Conservation (phyloP, 2,329 filamentous ascomycete species). For the Leptographium radiaticola region DNA sequence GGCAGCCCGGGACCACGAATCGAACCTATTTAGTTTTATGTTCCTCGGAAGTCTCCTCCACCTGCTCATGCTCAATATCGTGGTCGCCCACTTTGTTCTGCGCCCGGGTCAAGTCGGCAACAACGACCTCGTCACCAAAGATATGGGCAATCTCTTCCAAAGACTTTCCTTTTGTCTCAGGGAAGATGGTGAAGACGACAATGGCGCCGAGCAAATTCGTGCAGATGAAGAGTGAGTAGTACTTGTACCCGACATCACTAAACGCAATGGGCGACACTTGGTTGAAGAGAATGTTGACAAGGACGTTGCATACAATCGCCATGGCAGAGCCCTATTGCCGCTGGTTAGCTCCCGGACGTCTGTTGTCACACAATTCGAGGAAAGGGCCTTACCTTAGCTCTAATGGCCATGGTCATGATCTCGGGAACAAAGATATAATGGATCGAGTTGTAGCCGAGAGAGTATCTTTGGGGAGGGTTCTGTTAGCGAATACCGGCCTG, state of each 20-base stretch:
- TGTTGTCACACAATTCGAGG: no score
- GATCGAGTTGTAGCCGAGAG: no score
- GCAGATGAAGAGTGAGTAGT: constrained; percentile 1
- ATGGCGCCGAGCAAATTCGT: neutral
- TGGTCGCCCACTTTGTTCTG: neutral
- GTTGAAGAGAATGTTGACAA: neutral
- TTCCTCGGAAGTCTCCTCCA: no score
- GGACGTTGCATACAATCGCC: neutral
- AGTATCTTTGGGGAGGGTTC: no score
- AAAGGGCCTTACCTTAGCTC: no score
- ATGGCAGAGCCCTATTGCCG: neutral
- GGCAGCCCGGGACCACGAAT: no score
- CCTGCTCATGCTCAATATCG: neutral
- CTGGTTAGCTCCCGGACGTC: neutral
- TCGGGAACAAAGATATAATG: no score
- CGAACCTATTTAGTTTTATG: no score
- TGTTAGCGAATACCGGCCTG: no score
- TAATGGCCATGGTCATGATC: no score
- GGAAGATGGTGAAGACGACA: neutral
- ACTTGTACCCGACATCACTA: neutral
- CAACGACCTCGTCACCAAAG: constrained; percentile 4
- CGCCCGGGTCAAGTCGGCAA: neutral
- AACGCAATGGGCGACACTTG: constrained; percentile 1
- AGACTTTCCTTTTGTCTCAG: constrained; percentile 4
- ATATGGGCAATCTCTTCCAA: constrained; percentile 5